Base-by-base conservation (phyloP, 805 yeast genomes). In the Isabelozyma gotoi region DNA sequence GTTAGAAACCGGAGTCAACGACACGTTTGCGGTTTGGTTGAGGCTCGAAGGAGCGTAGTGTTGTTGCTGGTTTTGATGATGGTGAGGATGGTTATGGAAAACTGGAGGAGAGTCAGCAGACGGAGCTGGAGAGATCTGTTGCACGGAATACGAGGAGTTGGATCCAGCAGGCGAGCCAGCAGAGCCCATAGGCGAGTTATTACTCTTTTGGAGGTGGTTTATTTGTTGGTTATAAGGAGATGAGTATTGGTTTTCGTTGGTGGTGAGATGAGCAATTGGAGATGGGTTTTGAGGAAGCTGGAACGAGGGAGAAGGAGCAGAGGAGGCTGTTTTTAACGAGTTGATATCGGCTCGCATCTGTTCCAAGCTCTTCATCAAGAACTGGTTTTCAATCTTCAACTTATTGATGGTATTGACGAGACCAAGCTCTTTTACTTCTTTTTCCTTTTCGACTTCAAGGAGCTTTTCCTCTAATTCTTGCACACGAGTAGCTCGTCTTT, bases 401-500 rank as follows among this genome's bases (percentile, higher is more conserved):
- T 65, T 74, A 55, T 71, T 78, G 56, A 77, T 78, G 44, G 80
- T 74, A 61, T 73, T 78, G 37, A 73, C 70, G 46, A 73, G 62
- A 2, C 76, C 74, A 60, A 81, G 77, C 55, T 81, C 88, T 52
- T 76, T 78, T 40, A 71, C 68, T 33, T 80, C 86, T 44, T 78
- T 75, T 52, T 81, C 91, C 50, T 78, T 76, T 63, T 85, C 92
- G 41, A 83, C 75, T 55, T 78, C 86, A 58, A 76, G 68, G 44
- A 85, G 73, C 62, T 80, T 81, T 40, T 76, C 78, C 60, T 88
- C 96, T 42, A 91, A 71, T 58, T 86, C 95, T 45, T 81, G 81
- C 6, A 89, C 88, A 40, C 90, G 68, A 24, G 86, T 85, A 15
- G 96, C 95, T 54, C 95, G 71, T 50, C 96, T 74, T 61, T 89